Evolutionary conservation across 148 eudicot species (phyloP).

Genomic region (Chenopodium berlandieri): DNA sequence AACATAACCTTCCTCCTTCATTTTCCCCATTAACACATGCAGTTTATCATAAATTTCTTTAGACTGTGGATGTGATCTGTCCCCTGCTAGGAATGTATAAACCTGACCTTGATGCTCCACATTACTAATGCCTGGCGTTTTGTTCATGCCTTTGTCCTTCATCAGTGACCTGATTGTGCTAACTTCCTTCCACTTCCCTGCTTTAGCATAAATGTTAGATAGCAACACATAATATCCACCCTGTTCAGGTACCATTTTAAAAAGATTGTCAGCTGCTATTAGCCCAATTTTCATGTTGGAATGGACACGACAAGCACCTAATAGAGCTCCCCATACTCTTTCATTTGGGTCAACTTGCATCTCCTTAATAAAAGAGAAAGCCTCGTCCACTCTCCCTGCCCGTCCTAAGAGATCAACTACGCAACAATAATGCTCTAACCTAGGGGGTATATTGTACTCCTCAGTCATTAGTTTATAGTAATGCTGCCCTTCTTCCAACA

Average conservation of each 20-base stretch:
- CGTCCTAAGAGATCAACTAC: conserved; percentile 74
- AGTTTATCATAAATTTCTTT: conserved; percentile 59
- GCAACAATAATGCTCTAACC: conserved; percentile 68
- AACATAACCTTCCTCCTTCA: conserved; percentile 66
- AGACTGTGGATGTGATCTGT: conserved; percentile 55
- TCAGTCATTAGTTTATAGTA: conserved; percentile 56
- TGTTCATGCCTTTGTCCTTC: conserved; percentile 59
- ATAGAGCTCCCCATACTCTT: conserved; percentile 64
- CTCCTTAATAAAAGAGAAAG: conserved; percentile 49
- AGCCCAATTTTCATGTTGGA: conserved; percentile 51
- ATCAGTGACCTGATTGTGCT: conserved; percentile 46
- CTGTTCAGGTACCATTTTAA: conserved; percentile 54
- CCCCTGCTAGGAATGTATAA: conserved; percentile 66
- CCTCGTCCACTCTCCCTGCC: conserved; percentile 57
- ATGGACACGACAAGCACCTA: conserved; percentile 59
- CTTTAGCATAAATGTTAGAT: conserved; percentile 72
- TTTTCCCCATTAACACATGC: conserved; percentile 51
- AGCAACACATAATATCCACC: conserved; percentile 62
- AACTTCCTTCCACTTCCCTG: conserved; percentile 70
- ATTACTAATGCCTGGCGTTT: conserved; percentile 62
- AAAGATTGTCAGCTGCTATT: conserved; percentile 57
- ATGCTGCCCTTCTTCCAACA: conserved; percentile 53
- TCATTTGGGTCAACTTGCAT: conserved; percentile 62
- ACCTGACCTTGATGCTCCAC: conserved; percentile 49
- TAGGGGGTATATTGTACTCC: conserved; percentile 50